Base-by-base conservation (phyloP, 78 protist genomes). In the Planoprotostelium fungivorum region DNA sequence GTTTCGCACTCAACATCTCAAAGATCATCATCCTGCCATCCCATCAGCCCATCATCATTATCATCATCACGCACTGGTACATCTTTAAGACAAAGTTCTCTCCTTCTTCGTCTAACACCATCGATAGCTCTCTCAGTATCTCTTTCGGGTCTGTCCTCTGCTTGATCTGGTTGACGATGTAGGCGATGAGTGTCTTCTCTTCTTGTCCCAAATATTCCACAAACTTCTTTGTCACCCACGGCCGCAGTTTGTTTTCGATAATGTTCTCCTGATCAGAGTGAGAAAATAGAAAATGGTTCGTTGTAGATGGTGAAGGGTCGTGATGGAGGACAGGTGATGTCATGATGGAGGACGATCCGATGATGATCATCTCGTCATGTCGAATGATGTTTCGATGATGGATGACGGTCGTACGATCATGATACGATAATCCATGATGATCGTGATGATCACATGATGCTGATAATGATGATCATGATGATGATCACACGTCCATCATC, bases 1-100 rank as follows among this genome's bases (percentile, higher is more conserved):
- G 73, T 51, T 51, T 51, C 31, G 16, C 73, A 51, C 73, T 51
- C 16, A 51, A 16, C 73, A 51, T 51, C 16, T 51, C 73, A 16
- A 51, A 51, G 73, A 51, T 51, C 31, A 51, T 5, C 73, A 51
- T 51, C 73, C 73, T 51, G 73, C 16, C 16, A n/a, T 51, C 16
- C 73, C 73, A 51, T 51, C 73, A 51, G 73, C 16, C 73, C 5
- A 51, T 51, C 16, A 16, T 25, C 73, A 51, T 51, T 25, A 25
- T 51, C 73, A 51, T n/a, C n/a, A 16, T 25, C 73, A 51, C 73
- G 5, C 16, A 51, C 73, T 51, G 73, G 31, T 16, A 93, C 87
- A 93, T 37, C 38, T 89, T 85, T 28, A 93, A 36, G n/a, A 93
- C 95, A 84, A 93, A 93, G 34, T 10, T 86, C 63, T 93, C 95